These are phyloP conservation scores for Acanthamoeba lenticulata DNA, from an alignment of 208 protist genomes.

Conservation along the genomic window DNA sequence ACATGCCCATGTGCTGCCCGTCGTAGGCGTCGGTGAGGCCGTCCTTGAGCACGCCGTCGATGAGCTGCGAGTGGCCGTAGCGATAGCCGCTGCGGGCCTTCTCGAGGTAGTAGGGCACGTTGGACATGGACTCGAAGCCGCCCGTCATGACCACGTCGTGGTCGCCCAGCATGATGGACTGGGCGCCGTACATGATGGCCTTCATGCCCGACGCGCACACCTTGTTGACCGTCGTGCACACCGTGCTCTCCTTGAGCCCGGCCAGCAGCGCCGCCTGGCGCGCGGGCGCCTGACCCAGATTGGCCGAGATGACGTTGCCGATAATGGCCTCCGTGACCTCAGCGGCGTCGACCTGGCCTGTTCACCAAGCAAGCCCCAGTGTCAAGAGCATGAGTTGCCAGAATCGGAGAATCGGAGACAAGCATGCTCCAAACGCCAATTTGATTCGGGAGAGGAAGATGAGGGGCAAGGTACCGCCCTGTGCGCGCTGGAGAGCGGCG, in stretches of 20 bases:
- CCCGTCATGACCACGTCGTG: conserved; percentile 84
- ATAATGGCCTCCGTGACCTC: conserved; percentile 83
- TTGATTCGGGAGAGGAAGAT: background rate
- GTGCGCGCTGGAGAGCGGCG: conserved; percentile 71
- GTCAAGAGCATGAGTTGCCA: background rate
- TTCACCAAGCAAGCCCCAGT: background rate
- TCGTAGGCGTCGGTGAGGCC: conserved; percentile 89
- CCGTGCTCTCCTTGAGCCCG: background rate
- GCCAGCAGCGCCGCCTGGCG: conserved; percentile 83
- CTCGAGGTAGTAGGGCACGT: conserved; percentile 87
- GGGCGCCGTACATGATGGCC: conserved; percentile 83
- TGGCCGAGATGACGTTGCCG: conserved; percentile 86
- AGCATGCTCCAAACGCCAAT: background rate
- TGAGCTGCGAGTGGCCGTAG: conserved; percentile 81
- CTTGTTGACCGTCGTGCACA: conserved; percentile 88
- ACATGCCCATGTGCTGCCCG: conserved; percentile 88
- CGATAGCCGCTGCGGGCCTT: conserved; percentile 70
- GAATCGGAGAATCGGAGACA: no score
- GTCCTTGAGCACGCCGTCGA: conserved; percentile 88
- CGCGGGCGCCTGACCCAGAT: conserved; percentile 87
- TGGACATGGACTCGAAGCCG: conserved; percentile 91
- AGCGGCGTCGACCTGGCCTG: background rate
- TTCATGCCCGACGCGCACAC: conserved; percentile 92
- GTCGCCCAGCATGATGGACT: conserved; percentile 84
- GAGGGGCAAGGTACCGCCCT: background rate